Base-by-base conservation (phyloP, 75 land plant species). In the Sequoia sempervirens region DNA sequence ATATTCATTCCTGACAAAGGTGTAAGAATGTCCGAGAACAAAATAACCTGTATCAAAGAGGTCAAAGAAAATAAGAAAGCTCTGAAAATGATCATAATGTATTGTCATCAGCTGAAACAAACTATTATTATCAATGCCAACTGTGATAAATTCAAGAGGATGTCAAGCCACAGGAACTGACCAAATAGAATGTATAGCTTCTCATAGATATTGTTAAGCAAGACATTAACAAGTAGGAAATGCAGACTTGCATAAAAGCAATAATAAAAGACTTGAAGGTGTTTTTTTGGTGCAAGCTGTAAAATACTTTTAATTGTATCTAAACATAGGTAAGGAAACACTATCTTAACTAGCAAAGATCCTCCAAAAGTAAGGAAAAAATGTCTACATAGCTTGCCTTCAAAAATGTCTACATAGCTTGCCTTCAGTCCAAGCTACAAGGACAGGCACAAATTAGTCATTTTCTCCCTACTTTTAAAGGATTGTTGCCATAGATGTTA, bases 1-100 rank as follows among this genome's bases (percentile, higher is more conserved):
- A 97, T 96, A 74, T 96, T 97, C 99, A 97, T 97, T 28, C 99
- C 99, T 68, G 99, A 87, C 13, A 97, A 89, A 34, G 99, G 99
- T 26, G 99, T 97, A 64, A 97, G 88, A 81, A 97, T 97, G 87
- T 97, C 99, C 30, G 99, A 97, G 85, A 97, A 97, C 84, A 97
- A 88, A 45, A 97, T 97, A 83, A 97, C 99, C 99, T 97, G 94
- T 82, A 82, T 23, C 78, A 75, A 75, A 75, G n/a, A 40, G 45
- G 41, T 75, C 43, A 38, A 23, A 7, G 83, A 72, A 66, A 66
- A 41, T 75, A 13, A 66, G 83, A 72, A 41, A 84, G 34, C 8
- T 61, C n/a, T 30, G 40, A 36, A 84, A 84, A 66, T 54, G 32
- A 36, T 38, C n/a, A n/a, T 68, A 30, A 83, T 13, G 45, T 73